Base-by-base conservation (phyloP, 129 eudicot species). In the Lactuca saligna region DNA sequence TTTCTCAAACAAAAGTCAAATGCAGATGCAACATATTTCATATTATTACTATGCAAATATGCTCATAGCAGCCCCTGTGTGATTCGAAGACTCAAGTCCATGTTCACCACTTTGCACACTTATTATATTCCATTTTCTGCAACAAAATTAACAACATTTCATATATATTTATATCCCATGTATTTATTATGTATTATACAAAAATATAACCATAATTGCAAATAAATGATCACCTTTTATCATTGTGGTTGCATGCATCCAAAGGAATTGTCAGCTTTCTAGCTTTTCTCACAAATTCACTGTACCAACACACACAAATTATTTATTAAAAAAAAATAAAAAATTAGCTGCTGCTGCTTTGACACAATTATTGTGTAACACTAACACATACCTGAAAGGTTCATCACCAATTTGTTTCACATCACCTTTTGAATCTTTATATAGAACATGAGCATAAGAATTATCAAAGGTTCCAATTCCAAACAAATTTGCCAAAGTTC, bases 331-430 rank as follows among this genome's bases (percentile, higher is more conserved):
- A 17, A 17, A 3, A 61, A 46, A 6, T 9, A 57, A 29, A 33
- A 56, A 46, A 8, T 46, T 48, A 51, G 41, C 53, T 8, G 44
- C 68, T 8, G 44, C 68, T 46, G n/a, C 54, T n/a, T 46, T 46
- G 51, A 11, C 56, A 17, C 12, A 35, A 20, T 25, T 3, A 6
- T n/a, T n/a, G n/a, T n/a, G n/a, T n/a, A n/a, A n/a, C n/a, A n/a
- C n/a, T 25, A 38, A 49, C 71, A 50, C 7, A 53, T 66, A 90
- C 97, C 97, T 70, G 87, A 87, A 90, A 6, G 89, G 95, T 75
- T 87, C 88, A 73, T 84, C 87, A 42, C 95, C 95, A 61, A 71
- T 71, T 75, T 64, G 79, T 74, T 86, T 89, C 53, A 84, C 79
- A 63, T 80, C 84, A 80, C 87, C 88, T 16, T 77, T 49, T 14